phyloP scores from a whole-genome alignment of 148 eudicot genomes.

The Spergularia marina region DNA sequence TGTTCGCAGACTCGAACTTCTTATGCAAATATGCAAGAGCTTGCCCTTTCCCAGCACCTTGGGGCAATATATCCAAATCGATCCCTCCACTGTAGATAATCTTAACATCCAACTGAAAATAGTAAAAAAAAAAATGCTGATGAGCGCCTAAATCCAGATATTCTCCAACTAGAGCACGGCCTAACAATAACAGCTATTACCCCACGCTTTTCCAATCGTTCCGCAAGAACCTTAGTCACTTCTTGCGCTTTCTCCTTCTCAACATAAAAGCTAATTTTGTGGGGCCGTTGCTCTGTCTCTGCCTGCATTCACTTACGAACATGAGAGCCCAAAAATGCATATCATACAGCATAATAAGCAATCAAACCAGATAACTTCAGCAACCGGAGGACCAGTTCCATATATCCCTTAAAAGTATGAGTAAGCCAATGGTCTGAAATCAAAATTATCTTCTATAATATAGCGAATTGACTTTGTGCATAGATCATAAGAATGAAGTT shows the following conservation, averaged over 20 bases:
- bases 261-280: conserved; percentile 66
- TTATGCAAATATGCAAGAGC: conserved; percentile 69
- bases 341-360: background rate
- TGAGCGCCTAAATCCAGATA: conserved; percentile 3
- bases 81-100: conserved; percentile 76
- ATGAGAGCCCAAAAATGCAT: background rate
- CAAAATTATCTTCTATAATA: background rate
- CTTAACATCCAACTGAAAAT: conserved; percentile 59
- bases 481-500: background rate
- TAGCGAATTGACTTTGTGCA: background rate
- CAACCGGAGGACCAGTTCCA: too few species aligned
- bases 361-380: background rate
- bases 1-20: conserved; percentile 54
- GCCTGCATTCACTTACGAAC: conserved; percentile 37
- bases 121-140: background rate
- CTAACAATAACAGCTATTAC: conserved; percentile 29
- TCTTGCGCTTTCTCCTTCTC: conserved; percentile 61
- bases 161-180: background rate
- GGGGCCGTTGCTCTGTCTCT: conserved; percentile 64
- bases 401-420: background rate
- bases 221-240: conserved; percentile 57
- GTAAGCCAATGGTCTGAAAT: background rate
- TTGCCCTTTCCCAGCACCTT: conserved; percentile 82
- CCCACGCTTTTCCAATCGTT: conserved; percentile 54
- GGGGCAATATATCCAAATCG: conserved; percentile 68